A percentile compares a stretch with the other conserved stretches of the same genome.
Conservation (phyloP, 139 green algal species). For the Tetradesmus lagerheimii region DNA sequence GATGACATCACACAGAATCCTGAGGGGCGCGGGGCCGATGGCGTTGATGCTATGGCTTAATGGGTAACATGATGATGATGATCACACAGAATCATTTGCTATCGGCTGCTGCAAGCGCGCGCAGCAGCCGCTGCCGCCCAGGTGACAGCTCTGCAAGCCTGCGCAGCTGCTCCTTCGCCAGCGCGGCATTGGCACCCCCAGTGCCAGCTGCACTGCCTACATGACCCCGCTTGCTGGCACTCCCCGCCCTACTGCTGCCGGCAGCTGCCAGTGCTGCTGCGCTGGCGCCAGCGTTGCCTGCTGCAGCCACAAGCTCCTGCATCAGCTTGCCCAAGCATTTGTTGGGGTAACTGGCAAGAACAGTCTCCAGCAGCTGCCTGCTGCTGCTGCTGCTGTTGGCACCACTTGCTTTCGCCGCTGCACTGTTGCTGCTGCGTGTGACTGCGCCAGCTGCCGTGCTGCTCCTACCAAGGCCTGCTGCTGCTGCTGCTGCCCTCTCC, state of each 20-base stretch:
- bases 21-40: too few relatives aligned
- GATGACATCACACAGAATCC: too few relatives aligned
- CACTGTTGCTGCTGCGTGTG: neutral
- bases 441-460: neutral
- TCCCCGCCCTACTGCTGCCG: neutral
- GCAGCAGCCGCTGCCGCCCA: neutral
- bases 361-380: slow-evolving; percentile 3
- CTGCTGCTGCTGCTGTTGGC: neutral
- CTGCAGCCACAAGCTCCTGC: neutral
- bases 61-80: too few relatives aligned
- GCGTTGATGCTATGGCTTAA: too few relatives aligned
- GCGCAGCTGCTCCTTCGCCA: slow-evolving; percentile 17
- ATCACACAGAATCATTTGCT: neutral
- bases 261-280: neutral
- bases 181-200: neutral
- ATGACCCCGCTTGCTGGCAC: neutral
- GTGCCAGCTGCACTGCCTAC: neutral
- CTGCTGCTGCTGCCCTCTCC: neutral
- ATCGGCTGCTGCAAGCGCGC: neutral
- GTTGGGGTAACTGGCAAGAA: slow-evolving; percentile 2
- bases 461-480: neutral
- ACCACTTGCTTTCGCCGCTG: neutral
- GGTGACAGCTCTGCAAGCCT: slow-evolving; percentile 26
- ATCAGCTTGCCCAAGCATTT: neutral
- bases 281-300: neutral